Evolutionary conservation across 805 yeast genomes (phyloP), one percentile per base, ranked within the genome.

Genomic region (Wickerhamiella kurtzmanii): DNA sequence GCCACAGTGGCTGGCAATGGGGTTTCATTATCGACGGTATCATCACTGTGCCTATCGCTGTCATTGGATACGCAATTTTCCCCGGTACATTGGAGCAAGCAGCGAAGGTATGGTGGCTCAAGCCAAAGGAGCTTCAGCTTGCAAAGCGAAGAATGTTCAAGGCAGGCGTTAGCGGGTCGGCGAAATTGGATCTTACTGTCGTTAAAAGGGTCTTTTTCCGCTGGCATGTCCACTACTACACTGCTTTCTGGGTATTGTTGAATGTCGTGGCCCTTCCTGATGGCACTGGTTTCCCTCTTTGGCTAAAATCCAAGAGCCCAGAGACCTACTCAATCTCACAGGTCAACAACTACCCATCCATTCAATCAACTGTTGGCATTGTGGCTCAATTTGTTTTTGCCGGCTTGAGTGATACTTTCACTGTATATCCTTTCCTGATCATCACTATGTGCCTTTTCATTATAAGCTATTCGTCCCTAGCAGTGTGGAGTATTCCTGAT

Each of bases 1-100:
- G 39, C 75, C 38, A 8, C 16, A 15, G 17, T 13, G 18, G 35
- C 9, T 78, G 83, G 83, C 70, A 76, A 60, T 78, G 82, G 83
- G 70, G 76, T 63, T 75, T 75, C 52, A 68, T 78, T 43, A 67
- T 78, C 46, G 82, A 79, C 60, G 79, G 81, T 20, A 62, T 77
- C 47, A 59, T 68, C 5, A 38, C 41, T 8, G 5, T 38, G n/a
- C 16, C 16, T 21, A 38, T 18, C 9, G 41, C 18, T 4, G 18
- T 38, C 6, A 8, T 38, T 38, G 41, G 41, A 4, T 22, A 18
- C 15, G 13, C 15, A 19, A 4, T 37, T 40, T 16, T 43, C 16
- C 22, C 45, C 6, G 22, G 20, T 74, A 15, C 80, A 18, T 82
- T 70, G 62, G 73, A 73, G 17, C 59, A 54, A 18, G 57, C 60